Base-by-base conservation (phyloP, 495 filamentous ascomycete genomes). In the Penicillium tannophilum region DNA sequence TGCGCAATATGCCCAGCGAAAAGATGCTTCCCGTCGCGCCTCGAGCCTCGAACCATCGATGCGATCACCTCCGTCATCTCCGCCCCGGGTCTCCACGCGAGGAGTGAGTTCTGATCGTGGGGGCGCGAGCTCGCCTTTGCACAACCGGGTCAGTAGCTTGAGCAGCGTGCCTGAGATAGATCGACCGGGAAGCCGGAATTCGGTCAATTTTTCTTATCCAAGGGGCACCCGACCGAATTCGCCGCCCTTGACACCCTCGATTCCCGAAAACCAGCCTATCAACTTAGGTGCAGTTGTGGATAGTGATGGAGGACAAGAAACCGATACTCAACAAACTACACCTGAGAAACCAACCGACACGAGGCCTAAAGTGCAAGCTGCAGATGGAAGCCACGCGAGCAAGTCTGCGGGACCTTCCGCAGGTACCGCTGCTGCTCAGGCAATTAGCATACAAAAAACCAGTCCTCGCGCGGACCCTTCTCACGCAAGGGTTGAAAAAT, bases 131-230 rank as follows among this genome's bases (percentile, higher is more conserved):
- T 58, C 62, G 7, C 50, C 61, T n/a, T 44, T 63, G 12, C 62
- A 68, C 33, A 48, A 60, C 35, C 64, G 70, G 8, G 53, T 64
- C 9, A 63, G 59, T 8, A 70, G 64, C 42, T 64, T 80, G 14
- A 71, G 69, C 31, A 70, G 68, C 16, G 74, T 81, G 1, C 71
- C 69, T 6, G 83, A 84, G 56, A 35, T 74, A 52, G 85, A 83
- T 17, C 74, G 85, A 55, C 79, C 88, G 11, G 78, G 74, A 17
- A 90, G 86, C 65, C 78, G 84, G 62, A 84, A 77, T 43, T 92
- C 89, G 3, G 79, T 93, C 63, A 96, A 97, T 72, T 95, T 94
- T 65, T 97, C 92, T 7, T 90, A 92, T 41, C 92, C 92, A 4
- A 86, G 85, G 64, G 81, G 81, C 63, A 74, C 82, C 19, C 77